Evolutionary conservation across 148 eudicot species (phyloP), one percentile per base, ranked within the genome.

Genomic region (Silene uniflora): DNA sequence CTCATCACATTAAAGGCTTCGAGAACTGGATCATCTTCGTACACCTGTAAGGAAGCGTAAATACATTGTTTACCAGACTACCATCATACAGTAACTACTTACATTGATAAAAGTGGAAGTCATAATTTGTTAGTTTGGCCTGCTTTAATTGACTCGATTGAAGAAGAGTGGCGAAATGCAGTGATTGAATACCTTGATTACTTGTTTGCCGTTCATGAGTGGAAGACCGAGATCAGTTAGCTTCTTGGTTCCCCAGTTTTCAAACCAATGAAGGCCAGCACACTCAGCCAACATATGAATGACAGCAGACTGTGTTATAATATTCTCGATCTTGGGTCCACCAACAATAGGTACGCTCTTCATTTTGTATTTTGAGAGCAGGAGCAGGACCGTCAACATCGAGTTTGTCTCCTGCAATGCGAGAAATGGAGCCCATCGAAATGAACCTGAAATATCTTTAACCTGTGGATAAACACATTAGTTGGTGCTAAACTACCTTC

Each of bases 381-480:
- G 85, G 55, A 94, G 81, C 65, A 94, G 87, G 83, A 92, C 87
- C 16, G 98, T 94, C 87, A 94, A 84, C 85, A 94, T 83, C 25
- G 98, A 90, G 81, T 94, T 94, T 12, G 92, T 72, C 46, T 87
- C 86, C 76, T 92, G 98, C 86, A 94, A 72, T 13, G 98, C 98
- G 4, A 94, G 97, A 83, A 94, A 94, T 25, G 98, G 98, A 75
- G 98, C 97, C 98, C 98, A 94, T 6, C 98, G 87, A 68, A 90
- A 94, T 72, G 96, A 77, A 66, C 98, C 98, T 24, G 98, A 89
- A 58, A 94, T 89, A 59, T 94, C 97, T 59, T 81, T 81, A 68
- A 94, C 98, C 98, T 94, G 89, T 76, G 59, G 24, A 75, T 7
- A 62, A 60, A 75, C 4, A 52, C 10, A 42, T 74, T 58, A 75